Evolutionary conservation across 2,329 filamentous ascomycete species (phyloP).

Genomic region (Monilinia vaccinii-corymbosi): DNA sequence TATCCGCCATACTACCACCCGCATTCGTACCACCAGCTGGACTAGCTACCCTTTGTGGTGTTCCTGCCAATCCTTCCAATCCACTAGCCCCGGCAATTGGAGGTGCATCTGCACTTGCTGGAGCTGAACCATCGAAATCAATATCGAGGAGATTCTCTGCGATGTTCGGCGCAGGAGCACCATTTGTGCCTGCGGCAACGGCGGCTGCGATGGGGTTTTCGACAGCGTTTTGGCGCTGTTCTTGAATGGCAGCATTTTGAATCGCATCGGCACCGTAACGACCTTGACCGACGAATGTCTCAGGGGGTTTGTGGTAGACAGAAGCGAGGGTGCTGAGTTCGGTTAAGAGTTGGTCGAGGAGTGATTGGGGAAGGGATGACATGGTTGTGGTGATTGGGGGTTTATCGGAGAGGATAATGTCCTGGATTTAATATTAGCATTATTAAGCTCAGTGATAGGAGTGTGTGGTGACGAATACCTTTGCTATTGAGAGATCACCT

Average conservation of each 20-base stretch:
- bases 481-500: conserved; percentile 81
- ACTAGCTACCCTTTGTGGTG: conserved; percentile 60
- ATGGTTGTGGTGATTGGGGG: conserved; percentile 93
- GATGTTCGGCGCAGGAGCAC: conserved; percentile 56
- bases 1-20: conserved; percentile 63
- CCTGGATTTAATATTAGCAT: conserved; percentile 35
- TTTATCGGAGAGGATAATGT: conserved; percentile 86
- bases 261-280: conserved; percentile 90
- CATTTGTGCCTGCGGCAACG: conserved; percentile 56
- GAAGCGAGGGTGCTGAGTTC: conserved; percentile 93
- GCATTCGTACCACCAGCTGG: conserved; percentile 37
- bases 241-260: conserved; percentile 91
- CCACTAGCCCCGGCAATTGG: conserved; percentile 40
- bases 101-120: conserved; percentile 70
- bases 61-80: conserved; percentile 48
- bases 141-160: conserved; percentile 94
- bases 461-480: conserved; percentile 40
- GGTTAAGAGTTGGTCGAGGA: conserved; percentile 81
- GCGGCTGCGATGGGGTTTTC: conserved; percentile 92
- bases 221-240: conserved; percentile 82
- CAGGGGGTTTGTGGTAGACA: conserved; percentile 96
- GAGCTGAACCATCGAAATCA: conserved; percentile 87
- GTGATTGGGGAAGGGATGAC: conserved; percentile 69
- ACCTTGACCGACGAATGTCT: conserved; percentile 95
- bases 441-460: conserved; percentile 21